Percentiles rank a stretch among this genome's conserved stretches.
Evolutionary conservation across 2,329 filamentous ascomycete genomes (phyloP).

Genomic region (Cryphonectria radicalis): DNA sequence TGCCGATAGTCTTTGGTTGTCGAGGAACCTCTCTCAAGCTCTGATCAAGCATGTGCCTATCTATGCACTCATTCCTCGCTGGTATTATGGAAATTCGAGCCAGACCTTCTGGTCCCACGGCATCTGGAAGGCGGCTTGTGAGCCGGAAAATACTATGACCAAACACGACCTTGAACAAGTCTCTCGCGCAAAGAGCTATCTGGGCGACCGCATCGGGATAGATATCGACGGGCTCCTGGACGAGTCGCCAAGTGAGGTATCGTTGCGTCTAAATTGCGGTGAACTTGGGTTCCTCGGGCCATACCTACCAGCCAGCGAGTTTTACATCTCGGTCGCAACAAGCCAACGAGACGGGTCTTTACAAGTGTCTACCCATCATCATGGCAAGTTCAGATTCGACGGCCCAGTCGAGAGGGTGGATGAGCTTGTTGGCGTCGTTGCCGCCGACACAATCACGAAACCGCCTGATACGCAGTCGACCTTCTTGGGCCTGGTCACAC

Average conservation of each 20-base stretch:
- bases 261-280: neutral
- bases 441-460: neutral
- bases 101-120: neutral
- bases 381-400: neutral
- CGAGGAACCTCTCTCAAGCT: neutral
- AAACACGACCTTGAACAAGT: neutral
- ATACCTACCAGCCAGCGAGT: neutral
- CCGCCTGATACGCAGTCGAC: neutral
- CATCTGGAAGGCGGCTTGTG: neutral
- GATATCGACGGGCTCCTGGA: neutral
- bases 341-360: neutral
- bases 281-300: neutral
- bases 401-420: neutral
- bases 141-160: neutral
- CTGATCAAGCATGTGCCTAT: neutral
- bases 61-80: neutral
- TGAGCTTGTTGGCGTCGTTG: neutral
- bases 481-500: neutral
- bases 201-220: neutral
- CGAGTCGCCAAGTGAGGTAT: neutral
- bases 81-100: neutral
- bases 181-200: neutral
- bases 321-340: neutral
- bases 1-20: neutral
- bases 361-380: neutral